A percentile compares a stretch with the other conserved stretches of the same genome.
Evolutionary conservation across 2,329 filamentous ascomycete genomes (phyloP).

Genomic region (Metarhizium rileyi): DNA sequence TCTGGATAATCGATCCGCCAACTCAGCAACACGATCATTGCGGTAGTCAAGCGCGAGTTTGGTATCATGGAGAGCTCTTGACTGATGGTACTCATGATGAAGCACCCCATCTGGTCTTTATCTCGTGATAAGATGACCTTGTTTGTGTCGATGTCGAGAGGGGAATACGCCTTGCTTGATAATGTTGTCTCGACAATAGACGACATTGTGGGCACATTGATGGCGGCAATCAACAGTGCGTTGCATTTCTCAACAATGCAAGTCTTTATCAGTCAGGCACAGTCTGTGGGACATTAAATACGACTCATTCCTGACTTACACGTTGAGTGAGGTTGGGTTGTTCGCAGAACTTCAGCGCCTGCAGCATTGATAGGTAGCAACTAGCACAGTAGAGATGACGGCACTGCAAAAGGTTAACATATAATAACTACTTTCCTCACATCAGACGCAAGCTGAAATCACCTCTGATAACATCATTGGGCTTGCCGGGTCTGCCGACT

Average conservation of each 20-base stretch:
- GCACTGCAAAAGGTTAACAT: slow-evolving; percentile 20
- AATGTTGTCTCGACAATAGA: not conserved
- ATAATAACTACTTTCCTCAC: not conserved
- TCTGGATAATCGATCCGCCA: slow-evolving; percentile 22
- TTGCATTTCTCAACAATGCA: not conserved
- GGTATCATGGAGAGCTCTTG: slow-evolving; percentile 7
- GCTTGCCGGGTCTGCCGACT: not conserved
- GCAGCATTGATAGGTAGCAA: slow-evolving; percentile 12
- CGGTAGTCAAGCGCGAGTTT: slow-evolving; percentile 22
- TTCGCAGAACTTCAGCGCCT: not conserved
- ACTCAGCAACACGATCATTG: slow-evolving; percentile 20
- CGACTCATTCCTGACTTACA: too few species aligned
- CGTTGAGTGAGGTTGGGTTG: not conserved
- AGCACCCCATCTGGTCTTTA: slow-evolving; percentile 10
- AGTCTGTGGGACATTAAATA: too few species aligned
- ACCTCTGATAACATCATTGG: not conserved
- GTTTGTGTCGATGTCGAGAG: slow-evolving; percentile 17
- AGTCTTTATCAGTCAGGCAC: too few species aligned
- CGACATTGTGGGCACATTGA: slow-evolving; percentile 3
- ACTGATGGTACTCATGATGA: slow-evolving; percentile 11
- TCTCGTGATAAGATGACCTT: slow-evolving; percentile 7
- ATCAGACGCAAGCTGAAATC: not conserved
- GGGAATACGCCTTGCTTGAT: not conserved
- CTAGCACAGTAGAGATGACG: slow-evolving; percentile 20
- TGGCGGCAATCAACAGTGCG: accelerated